Conservation (phyloP, 345 rosid genomes). For the Odontarrhena argentea region DNA sequence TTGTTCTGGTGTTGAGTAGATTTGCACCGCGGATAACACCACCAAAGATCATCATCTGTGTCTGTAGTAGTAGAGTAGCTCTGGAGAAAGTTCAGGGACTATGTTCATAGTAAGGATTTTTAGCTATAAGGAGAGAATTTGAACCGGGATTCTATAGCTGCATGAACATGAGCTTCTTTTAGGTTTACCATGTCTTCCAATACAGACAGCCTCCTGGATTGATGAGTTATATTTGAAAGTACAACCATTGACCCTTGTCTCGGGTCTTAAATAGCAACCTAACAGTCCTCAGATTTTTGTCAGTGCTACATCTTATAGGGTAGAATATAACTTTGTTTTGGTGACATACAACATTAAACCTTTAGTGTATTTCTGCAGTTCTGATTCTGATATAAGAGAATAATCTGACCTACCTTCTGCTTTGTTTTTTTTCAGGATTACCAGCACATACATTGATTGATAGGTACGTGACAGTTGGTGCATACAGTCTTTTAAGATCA, state of each 20-base stretch:
- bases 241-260: not conserved
- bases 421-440: constrained; percentile 57
- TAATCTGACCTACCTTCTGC: not conserved
- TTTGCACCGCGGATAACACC: constrained; percentile 1
- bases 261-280: not conserved
- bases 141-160: too few species aligned
- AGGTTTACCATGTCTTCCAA: too few species aligned
- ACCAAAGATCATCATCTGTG: constrained; percentile 8
- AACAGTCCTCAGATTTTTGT: not conserved
- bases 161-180: too few species aligned
- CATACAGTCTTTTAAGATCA: constrained; percentile 79
- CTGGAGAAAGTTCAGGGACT: constrained; percentile 9
- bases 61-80: constrained; percentile 12
- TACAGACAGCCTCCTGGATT: too few species aligned
- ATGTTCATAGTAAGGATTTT: not conserved
- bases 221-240: not conserved
- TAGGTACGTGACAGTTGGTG: constrained; percentile 90
- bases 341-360: too few species aligned
- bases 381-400: too few species aligned
- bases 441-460: constrained; percentile 89
- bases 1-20: not conserved
- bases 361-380: too few species aligned
- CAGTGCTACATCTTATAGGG: not conserved
- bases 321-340: not conserved
- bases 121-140: too few species aligned